Evolutionary conservation across 106 monocot species (phyloP).

Genomic region (Iris macrosiphon): DNA sequence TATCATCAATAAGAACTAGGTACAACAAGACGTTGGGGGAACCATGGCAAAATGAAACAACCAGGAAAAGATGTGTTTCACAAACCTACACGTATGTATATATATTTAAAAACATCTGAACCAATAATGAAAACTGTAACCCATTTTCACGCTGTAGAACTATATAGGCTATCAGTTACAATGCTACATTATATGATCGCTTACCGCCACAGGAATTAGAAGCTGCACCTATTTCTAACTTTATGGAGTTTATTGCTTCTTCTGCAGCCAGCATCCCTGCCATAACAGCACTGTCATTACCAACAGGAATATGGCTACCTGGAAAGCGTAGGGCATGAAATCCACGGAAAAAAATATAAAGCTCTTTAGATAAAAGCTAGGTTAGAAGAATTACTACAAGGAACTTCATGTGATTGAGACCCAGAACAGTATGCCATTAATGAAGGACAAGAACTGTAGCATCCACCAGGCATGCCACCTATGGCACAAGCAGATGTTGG

Average conservation of each 20-base stretch:
- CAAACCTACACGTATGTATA: too few relatives aligned
- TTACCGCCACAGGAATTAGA: slow-evolving; percentile 23
- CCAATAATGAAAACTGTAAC: too few relatives aligned
- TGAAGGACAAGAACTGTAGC: slow-evolving; percentile 16
- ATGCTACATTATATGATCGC: not conserved
- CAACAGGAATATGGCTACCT: slow-evolving; percentile 23
- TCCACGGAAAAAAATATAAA: not conserved
- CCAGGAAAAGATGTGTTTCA: too few relatives aligned
- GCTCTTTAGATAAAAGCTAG: not conserved
- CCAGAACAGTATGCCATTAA: slow-evolving; percentile 8
- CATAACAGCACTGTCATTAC: slow-evolving; percentile 21
- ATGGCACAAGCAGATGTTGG: slow-evolving; percentile 13
- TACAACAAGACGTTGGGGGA: too few relatives aligned
- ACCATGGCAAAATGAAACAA: too few relatives aligned
- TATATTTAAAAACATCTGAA: too few relatives aligned
- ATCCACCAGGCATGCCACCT: slow-evolving; percentile 4
- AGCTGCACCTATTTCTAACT: slow-evolving; percentile 3
- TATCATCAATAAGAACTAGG: too few relatives aligned
- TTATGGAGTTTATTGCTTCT: slow-evolving; percentile 21
- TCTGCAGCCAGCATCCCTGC: slow-evolving; percentile 34
- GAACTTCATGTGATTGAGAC: slow-evolving; percentile 8
- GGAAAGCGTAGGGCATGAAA: not conserved
- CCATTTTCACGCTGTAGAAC: too few relatives aligned
- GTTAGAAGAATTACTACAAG: slow-evolving; percentile 5
- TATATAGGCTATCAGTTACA: too few relatives aligned